Conservation (phyloP, 345 rosid genomes). For the Crucihimalaya himalaica region DNA sequence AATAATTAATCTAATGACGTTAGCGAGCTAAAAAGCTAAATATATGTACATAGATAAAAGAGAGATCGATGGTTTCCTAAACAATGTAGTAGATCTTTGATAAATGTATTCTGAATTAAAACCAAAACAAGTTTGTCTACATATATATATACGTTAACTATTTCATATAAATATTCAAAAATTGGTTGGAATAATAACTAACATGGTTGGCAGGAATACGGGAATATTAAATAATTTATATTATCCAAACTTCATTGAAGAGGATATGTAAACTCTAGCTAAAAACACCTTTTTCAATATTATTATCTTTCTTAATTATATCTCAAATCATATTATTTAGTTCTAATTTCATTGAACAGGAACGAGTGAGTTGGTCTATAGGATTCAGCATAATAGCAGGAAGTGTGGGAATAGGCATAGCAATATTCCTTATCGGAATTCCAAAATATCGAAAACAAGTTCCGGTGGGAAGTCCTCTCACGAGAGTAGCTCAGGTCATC, state of each 20-base stretch:
- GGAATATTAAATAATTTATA: background rate
- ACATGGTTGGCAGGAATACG: background rate
- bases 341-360: slow-evolving; percentile 36
- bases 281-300: too few relatives aligned
- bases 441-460: slow-evolving; percentile 55
- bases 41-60: background rate
- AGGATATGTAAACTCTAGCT: background rate
- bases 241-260: background rate
- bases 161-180: background rate
- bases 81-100: background rate
- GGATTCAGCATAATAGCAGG: slow-evolving; percentile 66
- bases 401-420: slow-evolving; percentile 48
- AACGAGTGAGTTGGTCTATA: slow-evolving; percentile 72
- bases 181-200: background rate
- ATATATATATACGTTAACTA: background rate
- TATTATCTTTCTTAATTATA: background rate
- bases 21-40: background rate
- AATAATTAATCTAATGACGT: background rate
- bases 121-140: background rate
- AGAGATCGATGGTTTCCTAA: background rate
- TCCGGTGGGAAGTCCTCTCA: slow-evolving; percentile 73
- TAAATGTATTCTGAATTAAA: background rate
- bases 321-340: background rate
- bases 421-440: slow-evolving; percentile 56
- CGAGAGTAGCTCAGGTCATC: slow-evolving; percentile 67